phyloP scores from a whole-genome alignment of 257 asterid species.

The Plectranthus barbatus region DNA sequence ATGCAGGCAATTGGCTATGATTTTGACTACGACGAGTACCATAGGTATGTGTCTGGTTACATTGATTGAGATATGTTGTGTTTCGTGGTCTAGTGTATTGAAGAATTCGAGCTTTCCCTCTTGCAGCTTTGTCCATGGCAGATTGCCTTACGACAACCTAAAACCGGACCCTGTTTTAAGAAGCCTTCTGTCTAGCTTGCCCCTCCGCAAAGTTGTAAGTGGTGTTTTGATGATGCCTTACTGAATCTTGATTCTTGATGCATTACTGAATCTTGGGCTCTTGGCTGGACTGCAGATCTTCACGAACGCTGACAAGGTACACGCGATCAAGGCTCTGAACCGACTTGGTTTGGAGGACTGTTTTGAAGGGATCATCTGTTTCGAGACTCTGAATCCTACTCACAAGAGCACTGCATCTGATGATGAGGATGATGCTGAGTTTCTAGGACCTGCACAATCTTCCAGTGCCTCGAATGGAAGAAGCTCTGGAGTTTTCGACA shows the following conservation, averaged over 20 bases:
- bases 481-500: conserved; percentile 53
- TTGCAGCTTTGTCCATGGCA: conserved; percentile 91
- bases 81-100: background rate
- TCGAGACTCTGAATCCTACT: conserved; percentile 82
- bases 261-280: too few relatives aligned
- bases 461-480: conserved; percentile 4
- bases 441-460: conserved; percentile 32
- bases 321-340: conserved; percentile 60
- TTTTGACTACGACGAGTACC: conserved; percentile 92
- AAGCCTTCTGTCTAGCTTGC: conserved; percentile 69
- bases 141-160: conserved; percentile 81
- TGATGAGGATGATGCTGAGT: conserved; percentile 74
- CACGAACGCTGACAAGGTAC: conserved; percentile 87
- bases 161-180: conserved; percentile 83
- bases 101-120: background rate
- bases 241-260: too few relatives aligned
- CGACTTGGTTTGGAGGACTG: conserved; percentile 79
- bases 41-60: conserved; percentile 35
- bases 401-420: conserved; percentile 61
- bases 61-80: background rate
- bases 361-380: conserved; percentile 89
- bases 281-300: conserved; percentile 45
- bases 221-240: too few relatives aligned
- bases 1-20: conserved; percentile 94
- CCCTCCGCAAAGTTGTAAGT: conserved; percentile 80